Percentiles rank a stretch among this genome's conserved stretches.
Evolutionary conservation across 768 basidiomycete species (phyloP).

Genomic region (Suillus variegatus): DNA sequence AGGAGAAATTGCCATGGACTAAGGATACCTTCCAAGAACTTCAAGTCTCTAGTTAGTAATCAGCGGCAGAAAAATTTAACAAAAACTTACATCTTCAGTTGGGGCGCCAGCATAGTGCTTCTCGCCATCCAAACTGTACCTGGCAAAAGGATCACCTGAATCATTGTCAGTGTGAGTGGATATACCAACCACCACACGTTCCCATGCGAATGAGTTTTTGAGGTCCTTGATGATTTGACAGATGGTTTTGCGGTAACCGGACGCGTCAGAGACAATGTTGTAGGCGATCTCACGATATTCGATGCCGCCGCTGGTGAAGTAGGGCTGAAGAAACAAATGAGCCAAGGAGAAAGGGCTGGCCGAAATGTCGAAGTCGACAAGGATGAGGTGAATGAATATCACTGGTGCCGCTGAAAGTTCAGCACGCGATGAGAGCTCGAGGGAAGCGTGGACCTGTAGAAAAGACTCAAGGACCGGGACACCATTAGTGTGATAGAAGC

Average conservation of each 20-base stretch:
- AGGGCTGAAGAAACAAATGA: background rate
- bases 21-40: background rate
- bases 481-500: background rate
- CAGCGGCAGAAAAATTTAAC: background rate
- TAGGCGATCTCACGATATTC: background rate
- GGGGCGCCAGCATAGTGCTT: background rate
- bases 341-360: background rate
- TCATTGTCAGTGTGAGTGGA: constrained; percentile 1
- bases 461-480: background rate
- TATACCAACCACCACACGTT: background rate
- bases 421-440: background rate
- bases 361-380: background rate
- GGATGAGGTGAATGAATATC: background rate
- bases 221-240: background rate
- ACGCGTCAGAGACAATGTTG: background rate
- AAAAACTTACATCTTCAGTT: background rate
- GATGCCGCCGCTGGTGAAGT: background rate
- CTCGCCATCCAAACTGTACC: background rate
- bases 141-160: background rate
- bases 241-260: background rate
- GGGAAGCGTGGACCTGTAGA: background rate
- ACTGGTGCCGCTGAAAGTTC: background rate
- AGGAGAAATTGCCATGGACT: background rate
- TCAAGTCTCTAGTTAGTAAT: background rate
- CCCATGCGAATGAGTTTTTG: background rate